phyloP scores from a whole-genome alignment of 2,329 filamentous ascomycete genomes.

The Byssothecium circinans region DNA sequence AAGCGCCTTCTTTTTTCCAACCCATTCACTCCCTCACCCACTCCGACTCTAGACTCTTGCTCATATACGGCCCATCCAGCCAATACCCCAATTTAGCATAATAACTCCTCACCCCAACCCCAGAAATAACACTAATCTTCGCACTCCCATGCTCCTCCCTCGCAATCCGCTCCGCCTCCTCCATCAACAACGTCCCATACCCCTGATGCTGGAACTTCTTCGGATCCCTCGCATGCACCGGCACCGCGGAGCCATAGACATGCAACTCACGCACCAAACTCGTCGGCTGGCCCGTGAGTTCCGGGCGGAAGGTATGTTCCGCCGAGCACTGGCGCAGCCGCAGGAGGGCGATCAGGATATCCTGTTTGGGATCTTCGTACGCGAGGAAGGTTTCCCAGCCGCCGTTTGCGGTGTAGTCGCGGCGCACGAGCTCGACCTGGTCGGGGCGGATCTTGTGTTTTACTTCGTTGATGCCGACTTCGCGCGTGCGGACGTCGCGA shows the following conservation, averaged over 20 bases:
- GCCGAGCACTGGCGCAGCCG: constrained; percentile 86
- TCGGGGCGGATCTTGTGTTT: constrained; percentile 98
- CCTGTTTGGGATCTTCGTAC: constrained; percentile 97
- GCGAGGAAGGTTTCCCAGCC: constrained; percentile 99
- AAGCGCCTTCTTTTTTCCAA: background rate
- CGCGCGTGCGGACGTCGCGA: constrained; percentile 91
- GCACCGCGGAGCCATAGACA: constrained; percentile 96
- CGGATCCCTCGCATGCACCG: constrained; percentile 90
- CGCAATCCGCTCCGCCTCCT: constrained; percentile 94
- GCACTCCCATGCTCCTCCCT: constrained; percentile 88
- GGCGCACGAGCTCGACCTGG: constrained; percentile 89
- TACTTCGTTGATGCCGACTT: constrained; percentile 98
- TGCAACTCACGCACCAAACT: constrained; percentile 93
- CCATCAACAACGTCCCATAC: constrained; percentile 94
- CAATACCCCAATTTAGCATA: constrained; percentile 92
- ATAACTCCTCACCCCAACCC: constrained; percentile 92
- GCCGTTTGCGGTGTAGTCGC: constrained; percentile 92
- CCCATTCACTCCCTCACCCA: constrained; percentile 36
- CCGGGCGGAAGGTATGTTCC: constrained; percentile 88
- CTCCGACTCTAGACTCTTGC: constrained; percentile 38
- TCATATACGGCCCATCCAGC: constrained; percentile 81
- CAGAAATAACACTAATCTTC: constrained; percentile 98
- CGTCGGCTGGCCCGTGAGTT: constrained; percentile 82
- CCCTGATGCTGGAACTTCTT: constrained; percentile 98
- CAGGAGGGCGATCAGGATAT: constrained; percentile 90